These are phyloP conservation scores for Fomitopsis schrenkii DNA, from an alignment of 1,284 basidiomycete species.

Conservation along the genomic window DNA sequence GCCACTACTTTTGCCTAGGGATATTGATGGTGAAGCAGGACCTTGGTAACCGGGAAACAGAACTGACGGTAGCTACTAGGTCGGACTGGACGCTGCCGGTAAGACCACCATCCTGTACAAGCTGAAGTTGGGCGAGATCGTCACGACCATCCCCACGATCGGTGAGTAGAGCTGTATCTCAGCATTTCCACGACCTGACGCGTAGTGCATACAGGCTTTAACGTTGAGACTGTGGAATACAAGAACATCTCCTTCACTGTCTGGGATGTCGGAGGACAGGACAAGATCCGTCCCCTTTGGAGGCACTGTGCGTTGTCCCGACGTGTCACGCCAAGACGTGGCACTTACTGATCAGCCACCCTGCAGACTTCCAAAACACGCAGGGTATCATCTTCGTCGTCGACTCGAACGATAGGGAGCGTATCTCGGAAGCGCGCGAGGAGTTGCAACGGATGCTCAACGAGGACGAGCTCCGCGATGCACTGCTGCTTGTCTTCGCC, in stretches of 20 bases:
- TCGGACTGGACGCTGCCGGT: constrained; percentile 96
- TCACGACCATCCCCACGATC: constrained; percentile 99
- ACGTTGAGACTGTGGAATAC: constrained; percentile 95
- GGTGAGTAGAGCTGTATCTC: constrained; percentile 51
- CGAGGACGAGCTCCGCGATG: constrained; percentile 98
- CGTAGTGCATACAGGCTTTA: constrained; percentile 67
- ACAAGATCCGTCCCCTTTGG: constrained; percentile 91
- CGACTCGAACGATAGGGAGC: constrained; percentile 99
- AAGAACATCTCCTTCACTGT: constrained; percentile 92
- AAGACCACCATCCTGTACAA: constrained; percentile 99
- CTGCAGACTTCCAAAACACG: constrained; percentile 98
- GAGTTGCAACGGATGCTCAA: constrained; percentile 99
- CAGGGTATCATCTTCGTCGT: constrained; percentile 99
- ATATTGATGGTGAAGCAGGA: constrained; percentile 63
- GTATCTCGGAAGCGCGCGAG: constrained; percentile 98
- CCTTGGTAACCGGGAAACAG: neutral
- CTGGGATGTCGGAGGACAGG: constrained; percentile 88
- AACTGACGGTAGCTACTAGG: constrained; percentile 38
- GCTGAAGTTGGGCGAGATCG: constrained; percentile 97
- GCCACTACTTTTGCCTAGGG: constrained; percentile 38
- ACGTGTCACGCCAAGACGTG: constrained; percentile 15
- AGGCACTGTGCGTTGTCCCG: constrained; percentile 82
- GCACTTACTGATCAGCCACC: neutral
- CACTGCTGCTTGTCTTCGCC: constrained; percentile 96
- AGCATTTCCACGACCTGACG: constrained; percentile 2